Evolutionary conservation across 805 yeast genomes (phyloP).

Genomic region (Barnettozyma californica): DNA sequence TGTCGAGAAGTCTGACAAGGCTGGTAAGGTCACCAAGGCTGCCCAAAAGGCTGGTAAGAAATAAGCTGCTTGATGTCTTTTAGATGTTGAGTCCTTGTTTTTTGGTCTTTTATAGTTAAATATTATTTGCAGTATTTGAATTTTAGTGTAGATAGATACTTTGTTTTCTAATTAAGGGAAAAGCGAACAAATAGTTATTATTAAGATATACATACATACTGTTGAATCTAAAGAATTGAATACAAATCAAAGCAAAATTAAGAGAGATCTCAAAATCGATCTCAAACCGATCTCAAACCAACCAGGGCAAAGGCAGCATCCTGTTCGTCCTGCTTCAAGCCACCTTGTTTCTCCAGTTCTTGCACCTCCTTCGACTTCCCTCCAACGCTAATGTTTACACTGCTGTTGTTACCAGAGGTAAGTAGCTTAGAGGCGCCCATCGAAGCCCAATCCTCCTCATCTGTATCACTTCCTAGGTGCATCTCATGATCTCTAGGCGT

Average conservation of each 20-base stretch:
- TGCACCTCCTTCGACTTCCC: slow-evolving; percentile 4
- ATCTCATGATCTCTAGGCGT: slow-evolving; percentile 23
- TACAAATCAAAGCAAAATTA: neutral
- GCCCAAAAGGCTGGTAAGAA: slow-evolving; percentile 39
- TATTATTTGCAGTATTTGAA: neutral
- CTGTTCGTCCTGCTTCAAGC: slow-evolving; percentile 33
- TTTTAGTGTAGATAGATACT: neutral
- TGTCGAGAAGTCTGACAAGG: slow-evolving; percentile 76
- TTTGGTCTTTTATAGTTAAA: neutral
- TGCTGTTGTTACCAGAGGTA: slow-evolving; percentile 18
- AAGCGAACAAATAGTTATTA: neutral
- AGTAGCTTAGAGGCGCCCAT: slow-evolving; percentile 76
- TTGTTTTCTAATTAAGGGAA: neutral
- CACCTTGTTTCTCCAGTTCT: slow-evolving; percentile 11
- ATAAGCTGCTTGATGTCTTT: slow-evolving; percentile 11
- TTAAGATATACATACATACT: neutral
- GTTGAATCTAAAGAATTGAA: neutral
- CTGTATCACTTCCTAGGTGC: slow-evolving; percentile 52
- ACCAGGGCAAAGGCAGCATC: slow-evolving; percentile 64
- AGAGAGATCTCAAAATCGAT: neutral
- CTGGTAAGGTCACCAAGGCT: slow-evolving; percentile 96
- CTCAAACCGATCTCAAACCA: slow-evolving; percentile 37
- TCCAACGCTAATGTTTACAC: slow-evolving; percentile 6
- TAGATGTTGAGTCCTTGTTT: neutral
- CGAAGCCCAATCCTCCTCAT: slow-evolving; percentile 95